Conservation (phyloP, 371 early-diverging fungal species). For the Mucor racemosus region DNA sequence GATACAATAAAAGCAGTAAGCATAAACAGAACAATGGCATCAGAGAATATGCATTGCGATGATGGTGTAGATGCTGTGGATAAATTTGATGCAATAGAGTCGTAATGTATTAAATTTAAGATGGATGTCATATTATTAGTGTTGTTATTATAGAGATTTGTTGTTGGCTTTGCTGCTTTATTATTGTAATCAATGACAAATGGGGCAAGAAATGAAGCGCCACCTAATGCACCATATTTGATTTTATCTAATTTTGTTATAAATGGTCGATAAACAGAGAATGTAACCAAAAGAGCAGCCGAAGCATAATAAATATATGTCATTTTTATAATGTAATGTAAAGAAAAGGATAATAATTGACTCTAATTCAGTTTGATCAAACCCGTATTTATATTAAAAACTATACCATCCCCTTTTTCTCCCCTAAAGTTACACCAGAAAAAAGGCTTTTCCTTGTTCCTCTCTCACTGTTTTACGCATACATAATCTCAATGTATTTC, state of each 20-base stretch:
- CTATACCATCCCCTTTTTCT: not conserved
- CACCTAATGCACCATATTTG: slow-evolving; percentile 40
- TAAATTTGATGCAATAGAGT: slow-evolving; percentile 21
- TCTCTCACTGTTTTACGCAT: not conserved
- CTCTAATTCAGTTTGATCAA: not conserved
- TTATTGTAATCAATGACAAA: slow-evolving; percentile 33
- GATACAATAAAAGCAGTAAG: slow-evolving; percentile 43
- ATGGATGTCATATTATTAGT: slow-evolving; percentile 21
- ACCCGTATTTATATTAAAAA: slow-evolving; percentile 8
- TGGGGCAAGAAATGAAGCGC: slow-evolving; percentile 44
- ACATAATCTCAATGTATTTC: not conserved
- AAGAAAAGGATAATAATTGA: not conserved
- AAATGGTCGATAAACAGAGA: slow-evolving; percentile 47
- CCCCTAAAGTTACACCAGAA: slow-evolving; percentile 14
- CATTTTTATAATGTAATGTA: slow-evolving; percentile 8
- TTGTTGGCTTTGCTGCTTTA: slow-evolving; percentile 25
- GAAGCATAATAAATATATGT: slow-evolving; percentile 44
- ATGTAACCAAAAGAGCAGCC: slow-evolving; percentile 32
- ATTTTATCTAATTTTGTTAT: slow-evolving; percentile 38
- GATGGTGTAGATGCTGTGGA: slow-evolving; percentile 41
- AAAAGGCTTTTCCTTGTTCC: not conserved
- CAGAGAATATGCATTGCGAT: slow-evolving; percentile 10
- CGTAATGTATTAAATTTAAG: slow-evolving; percentile 11
- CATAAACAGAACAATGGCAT: slow-evolving; percentile 43
- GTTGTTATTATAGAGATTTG: not conserved